Evolutionary conservation across 441 rosid species (phyloP), one percentile per base, ranked within the genome.

Genomic region (Biscutella laevigata): DNA sequence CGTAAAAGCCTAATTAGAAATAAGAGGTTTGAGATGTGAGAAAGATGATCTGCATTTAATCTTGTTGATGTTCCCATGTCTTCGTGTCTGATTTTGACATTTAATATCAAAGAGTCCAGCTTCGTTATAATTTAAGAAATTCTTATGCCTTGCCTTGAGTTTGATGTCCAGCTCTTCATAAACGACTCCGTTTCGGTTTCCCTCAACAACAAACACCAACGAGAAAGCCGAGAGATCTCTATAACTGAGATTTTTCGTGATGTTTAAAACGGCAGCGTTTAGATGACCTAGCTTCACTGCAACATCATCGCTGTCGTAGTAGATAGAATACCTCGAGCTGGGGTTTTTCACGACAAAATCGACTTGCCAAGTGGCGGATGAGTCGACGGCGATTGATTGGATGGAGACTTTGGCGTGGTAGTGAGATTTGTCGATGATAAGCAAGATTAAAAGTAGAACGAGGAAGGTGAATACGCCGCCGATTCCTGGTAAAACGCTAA

Each of bases 341-440:
- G 57, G n/a, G n/a, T n/a, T 59, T 48, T 24, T 30, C 5, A 59
- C 57, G 13, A 59, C 49, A 19, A 60, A 41, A 12, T 60, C 16
- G 2, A 60, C 43, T 43, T 41, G 51, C 49, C 57, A 50, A n/a
- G 58, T 50, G 36, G 43, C 15, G 15, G 29, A 4, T 29, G 55
- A 32, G 3, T 38, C 29, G 21, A 60, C 13, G 20, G 15, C 10
- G 28, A 60, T 41, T 35, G 65, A 50, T 50, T 60, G 50, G 21
- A 60, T 33, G 51, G 58, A 24, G 44, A 60, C 30, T 22, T 41
- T 41, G 20, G 36, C 29, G 58, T 60, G 36, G 7, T 15, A n/a
- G n/a, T 41, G 28, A 29, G 34, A 13, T 10, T 22, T 30, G 57
- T 59, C 57, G 48, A 48, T 5, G 24, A 20, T 0, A 6, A 6